Conservation (phyloP, 1,284 basidiomycete genomes). For the Marasmius sp. region DNA sequence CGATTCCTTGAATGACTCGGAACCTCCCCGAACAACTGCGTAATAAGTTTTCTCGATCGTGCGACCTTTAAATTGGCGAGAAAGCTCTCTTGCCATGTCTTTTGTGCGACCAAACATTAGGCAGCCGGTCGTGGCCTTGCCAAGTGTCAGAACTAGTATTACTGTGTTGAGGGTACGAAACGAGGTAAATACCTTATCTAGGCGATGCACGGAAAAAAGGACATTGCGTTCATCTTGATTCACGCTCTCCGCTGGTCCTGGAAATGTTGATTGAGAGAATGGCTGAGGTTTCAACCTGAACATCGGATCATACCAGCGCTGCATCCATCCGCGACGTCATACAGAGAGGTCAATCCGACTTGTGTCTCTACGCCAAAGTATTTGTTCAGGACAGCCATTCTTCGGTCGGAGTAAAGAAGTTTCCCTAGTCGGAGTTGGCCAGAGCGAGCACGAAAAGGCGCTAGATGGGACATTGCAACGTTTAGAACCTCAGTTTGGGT, state of each 20-base stretch:
- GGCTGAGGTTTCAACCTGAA: not conserved
- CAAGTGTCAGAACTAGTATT: not conserved
- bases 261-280: not conserved
- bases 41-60: constrained; percentile 61
- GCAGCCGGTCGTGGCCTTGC: constrained; percentile 63
- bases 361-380: not conserved
- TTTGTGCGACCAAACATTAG: constrained; percentile 54
- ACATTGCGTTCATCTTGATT: constrained; percentile 25
- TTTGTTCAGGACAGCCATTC: not conserved
- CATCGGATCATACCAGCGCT: not conserved
- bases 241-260: constrained; percentile 41
- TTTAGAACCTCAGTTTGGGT: no score
- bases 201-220: constrained; percentile 59
- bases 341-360: constrained; percentile 1
- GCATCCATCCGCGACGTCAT: not conserved
- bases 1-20: constrained; percentile 40
- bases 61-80: constrained; percentile 51
- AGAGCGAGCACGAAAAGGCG: no score
- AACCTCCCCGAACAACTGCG: constrained; percentile 59
- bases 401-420: not conserved
- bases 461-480: no score
- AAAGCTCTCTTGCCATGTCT: constrained; percentile 45
- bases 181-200: constrained; percentile 56
- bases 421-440: not conserved
- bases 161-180: not conserved